phyloP scores from a whole-genome alignment of 768 basidiomycete species.

The Sarcomyxa edulis region DNA sequence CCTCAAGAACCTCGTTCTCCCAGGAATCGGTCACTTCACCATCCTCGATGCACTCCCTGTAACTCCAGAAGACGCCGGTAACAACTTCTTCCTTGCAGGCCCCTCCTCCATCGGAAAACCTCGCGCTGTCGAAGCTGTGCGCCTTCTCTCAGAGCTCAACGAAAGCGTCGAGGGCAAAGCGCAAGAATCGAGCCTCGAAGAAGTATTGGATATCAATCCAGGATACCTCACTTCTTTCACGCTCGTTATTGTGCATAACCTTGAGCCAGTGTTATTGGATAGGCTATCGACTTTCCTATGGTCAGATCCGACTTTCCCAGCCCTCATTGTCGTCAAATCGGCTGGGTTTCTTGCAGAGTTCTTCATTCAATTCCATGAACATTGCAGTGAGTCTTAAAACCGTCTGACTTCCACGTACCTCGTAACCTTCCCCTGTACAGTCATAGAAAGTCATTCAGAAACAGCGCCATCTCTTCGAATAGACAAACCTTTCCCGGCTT shows the following conservation, averaged over 20 bases:
- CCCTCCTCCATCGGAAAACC: slow-evolving; percentile 69
- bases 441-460: slow-evolving; percentile 87
- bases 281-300: slow-evolving; percentile 65
- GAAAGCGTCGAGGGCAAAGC: slow-evolving; percentile 73
- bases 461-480: slow-evolving; percentile 72
- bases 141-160: slow-evolving; percentile 80
- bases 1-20: slow-evolving; percentile 95
- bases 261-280: slow-evolving; percentile 49
- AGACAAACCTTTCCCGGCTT: slow-evolving; percentile 81
- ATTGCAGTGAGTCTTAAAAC: slow-evolving; percentile 53
- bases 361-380: slow-evolving; percentile 84
- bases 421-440: slow-evolving; percentile 29
- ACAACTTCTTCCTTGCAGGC: slow-evolving; percentile 93
- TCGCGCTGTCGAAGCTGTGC: slow-evolving; percentile 76
- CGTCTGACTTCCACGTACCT: not conserved
- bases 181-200: slow-evolving; percentile 48
- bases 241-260: slow-evolving; percentile 82
- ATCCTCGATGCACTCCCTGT: slow-evolving; percentile 68
- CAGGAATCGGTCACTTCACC: slow-evolving; percentile 94
- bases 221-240: slow-evolving; percentile 60
- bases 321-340: slow-evolving; percentile 75
- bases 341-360: slow-evolving; percentile 91
- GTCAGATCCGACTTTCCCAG: slow-evolving; percentile 50
- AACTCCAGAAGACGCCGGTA: slow-evolving; percentile 76
- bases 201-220: slow-evolving; percentile 46